Percentiles rank a stretch among this genome's conserved stretches.
Conservation (phyloP, 2,329 filamentous ascomycete genomes). For the Penicillium sp. region DNA sequence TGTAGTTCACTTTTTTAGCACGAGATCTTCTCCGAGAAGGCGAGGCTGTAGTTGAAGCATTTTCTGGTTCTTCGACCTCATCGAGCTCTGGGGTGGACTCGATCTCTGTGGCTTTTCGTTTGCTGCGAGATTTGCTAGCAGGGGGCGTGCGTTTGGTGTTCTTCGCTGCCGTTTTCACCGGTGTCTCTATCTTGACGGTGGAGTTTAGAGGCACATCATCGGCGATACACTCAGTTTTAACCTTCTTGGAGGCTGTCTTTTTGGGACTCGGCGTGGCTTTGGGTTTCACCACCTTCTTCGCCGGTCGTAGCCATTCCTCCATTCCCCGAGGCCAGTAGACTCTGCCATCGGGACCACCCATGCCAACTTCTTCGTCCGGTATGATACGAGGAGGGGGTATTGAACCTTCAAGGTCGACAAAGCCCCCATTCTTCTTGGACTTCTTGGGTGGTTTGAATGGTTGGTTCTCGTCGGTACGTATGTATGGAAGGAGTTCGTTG, state of each 20-base stretch:
- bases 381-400: conserved; percentile 52
- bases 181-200: conserved; percentile 15
- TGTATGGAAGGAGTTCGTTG: conserved; percentile 75
- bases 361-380: conserved; percentile 70
- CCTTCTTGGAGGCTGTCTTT: conserved; percentile 20
- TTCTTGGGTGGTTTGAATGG: conserved; percentile 52
- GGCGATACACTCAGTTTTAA: conserved; percentile 19
- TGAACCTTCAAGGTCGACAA: conserved; percentile 45
- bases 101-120: conserved; percentile 33
- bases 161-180: conserved; percentile 17
- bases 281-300: conserved; percentile 60
- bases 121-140: conserved; percentile 24
- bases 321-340: conserved; percentile 91
- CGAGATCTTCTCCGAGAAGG: conserved; percentile 33
- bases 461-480: conserved; percentile 74
- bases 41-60: conserved; percentile 4
- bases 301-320: conserved; percentile 86
- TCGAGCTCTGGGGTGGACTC: conserved; percentile 32
- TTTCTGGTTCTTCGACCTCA: conserved; percentile 10
- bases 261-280: conserved; percentile 26
- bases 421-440: conserved; percentile 47
- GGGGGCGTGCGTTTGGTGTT: conserved; percentile 18
- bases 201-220: conserved; percentile 6
- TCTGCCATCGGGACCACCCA: conserved; percentile 79
- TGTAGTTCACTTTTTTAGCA: conserved; percentile 38